These are phyloP conservation scores for Rusavskia elegans DNA, from an alignment of 495 filamentous ascomycete genomes.

Conservation along the genomic window DNA sequence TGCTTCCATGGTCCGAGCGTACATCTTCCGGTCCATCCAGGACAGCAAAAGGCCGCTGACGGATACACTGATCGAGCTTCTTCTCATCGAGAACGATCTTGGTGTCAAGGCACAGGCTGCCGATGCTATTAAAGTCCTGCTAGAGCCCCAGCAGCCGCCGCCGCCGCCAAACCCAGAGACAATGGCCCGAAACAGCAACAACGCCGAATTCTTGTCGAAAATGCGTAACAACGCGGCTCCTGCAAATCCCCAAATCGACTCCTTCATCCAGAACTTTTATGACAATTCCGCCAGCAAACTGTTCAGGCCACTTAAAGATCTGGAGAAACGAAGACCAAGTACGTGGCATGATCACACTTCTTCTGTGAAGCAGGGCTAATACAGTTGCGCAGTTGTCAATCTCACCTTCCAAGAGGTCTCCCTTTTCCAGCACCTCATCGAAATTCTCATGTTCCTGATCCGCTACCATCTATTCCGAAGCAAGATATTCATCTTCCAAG, in stretches of 20 bases:
- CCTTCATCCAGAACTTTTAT: conserved; percentile 77
- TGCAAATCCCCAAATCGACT: conserved; percentile 63
- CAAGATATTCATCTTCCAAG: conserved; percentile 72
- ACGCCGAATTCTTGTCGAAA: conserved; percentile 51
- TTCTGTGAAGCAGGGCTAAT: not conserved
- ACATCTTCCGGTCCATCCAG: conserved; percentile 79
- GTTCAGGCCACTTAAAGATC: conserved; percentile 71
- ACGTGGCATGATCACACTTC: conserved; percentile 14
- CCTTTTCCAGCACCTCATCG: conserved; percentile 77
- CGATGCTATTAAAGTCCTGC: conserved; percentile 84
- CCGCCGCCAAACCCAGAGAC: conserved; percentile 23
- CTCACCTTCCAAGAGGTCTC: conserved; percentile 68
- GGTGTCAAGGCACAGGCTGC: conserved; percentile 93
- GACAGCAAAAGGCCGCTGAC: conserved; percentile 78
- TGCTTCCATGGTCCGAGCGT: conserved; percentile 77
- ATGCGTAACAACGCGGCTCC: conserved; percentile 24
- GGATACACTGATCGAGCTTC: conserved; percentile 83
- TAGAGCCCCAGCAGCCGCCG: conserved; percentile 58
- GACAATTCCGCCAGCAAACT: conserved; percentile 74
- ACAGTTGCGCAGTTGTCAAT: conserved; percentile 32
- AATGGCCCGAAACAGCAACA: conserved; percentile 4
- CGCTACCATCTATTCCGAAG: conserved; percentile 73
- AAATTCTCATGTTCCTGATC: conserved; percentile 90
- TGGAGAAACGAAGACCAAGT: conserved; percentile 50
- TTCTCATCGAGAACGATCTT: conserved; percentile 79